Evolutionary conservation across 192 early-diverging fungal genomes (phyloP), one percentile per base, ranked within the genome.

Genomic region (Haplosporangium gracile): DNA sequence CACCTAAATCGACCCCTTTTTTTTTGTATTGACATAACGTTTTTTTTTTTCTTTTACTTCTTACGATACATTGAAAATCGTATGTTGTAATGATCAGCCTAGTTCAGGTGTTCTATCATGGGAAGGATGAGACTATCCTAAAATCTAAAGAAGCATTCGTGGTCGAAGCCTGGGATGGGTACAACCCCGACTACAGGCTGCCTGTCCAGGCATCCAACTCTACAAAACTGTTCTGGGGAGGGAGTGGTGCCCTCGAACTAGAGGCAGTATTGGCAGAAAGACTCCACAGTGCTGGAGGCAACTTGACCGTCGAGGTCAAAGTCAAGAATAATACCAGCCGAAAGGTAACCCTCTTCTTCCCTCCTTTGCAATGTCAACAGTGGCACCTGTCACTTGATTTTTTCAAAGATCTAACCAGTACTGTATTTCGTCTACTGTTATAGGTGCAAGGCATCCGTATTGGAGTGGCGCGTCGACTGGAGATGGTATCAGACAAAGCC

Each of bases 101-200:
- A 38, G 91, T 93, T 8, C 90, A 93, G 74, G 91, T 89, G 42
- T 83, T 89, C n/a, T 89, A 91, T n/a, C 88, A 91, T 45, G 89
- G 87, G 40, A 84, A 84, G 74, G 85, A 84, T 55, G 93, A 93
- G 74, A 91, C 89, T n/a, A 74, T 93, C 13, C 79, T 93, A 16
- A 89, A 90, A 53, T 83, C 92, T 1, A 92, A 92, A 68, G 93
- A 93, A 72, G 93, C 92, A 20, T 90, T 90, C 43, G 92, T 94
- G 5, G 92, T 93, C 40, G 93, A 94, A 77, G 90, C 86, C 11
- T 89, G 88, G 85, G 88, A 88, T 72, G 80, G 81, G 0, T 75
- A 89, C 32, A 89, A 89, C 55, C 86, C 89, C 29, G 82, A 85
- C 4, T 88, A 89, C 47, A 77, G 71, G 69, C 36, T 87, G 39